Base-by-base conservation (phyloP, 2,329 filamentous ascomycete species). In the Curvularia sp. region DNA sequence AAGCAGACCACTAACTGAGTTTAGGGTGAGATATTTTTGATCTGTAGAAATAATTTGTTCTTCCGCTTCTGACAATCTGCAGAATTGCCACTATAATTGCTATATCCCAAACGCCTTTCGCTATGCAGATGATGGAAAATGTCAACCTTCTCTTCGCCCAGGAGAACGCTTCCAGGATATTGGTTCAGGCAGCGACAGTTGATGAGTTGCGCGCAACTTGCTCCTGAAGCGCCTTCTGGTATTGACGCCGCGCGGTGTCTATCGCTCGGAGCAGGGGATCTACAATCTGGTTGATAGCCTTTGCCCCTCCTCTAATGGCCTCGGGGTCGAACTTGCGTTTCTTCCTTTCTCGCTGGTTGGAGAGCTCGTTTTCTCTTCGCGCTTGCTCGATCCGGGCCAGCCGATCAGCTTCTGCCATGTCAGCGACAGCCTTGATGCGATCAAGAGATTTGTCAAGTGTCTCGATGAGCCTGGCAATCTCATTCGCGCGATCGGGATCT, bases 381-480 rank as follows among this genome's bases (percentile, higher is more conserved):
- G 88, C 81, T 51, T 82, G 83, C 42, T 87, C 85, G 15, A 96
- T 85, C 53, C 87, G 82, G n/a, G 84, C 82, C 51, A 88, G 82
- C 30, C 91, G 85, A 61, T 91, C 90, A 54, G 81, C 82, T 71
- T 97, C 93, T 0, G 95, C 95, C 68, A 92, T 89, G 13, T 87
- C 84, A 0, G 90, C 91, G 1, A 97, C 91, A 15, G 89, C 88
- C 57, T 90, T 86, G 75, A 98, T 94, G 26, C 95, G 87, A 59
- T 89, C 86, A 55, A 88, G 82, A 0, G 92, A 94, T 58, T 89
- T 87, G 59, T 87, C 86, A 13, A 99, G 83, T 9, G 93, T 94
- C 74, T 96, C 91, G 7, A 90, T 88, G 47, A 97, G 84, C 61
- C 91, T 92, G 6, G 88, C 87, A 13, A 97, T 84, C 77, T 99